Evolutionary conservation across 106 monocot genomes (phyloP).

Genomic region (Allium cepa): DNA sequence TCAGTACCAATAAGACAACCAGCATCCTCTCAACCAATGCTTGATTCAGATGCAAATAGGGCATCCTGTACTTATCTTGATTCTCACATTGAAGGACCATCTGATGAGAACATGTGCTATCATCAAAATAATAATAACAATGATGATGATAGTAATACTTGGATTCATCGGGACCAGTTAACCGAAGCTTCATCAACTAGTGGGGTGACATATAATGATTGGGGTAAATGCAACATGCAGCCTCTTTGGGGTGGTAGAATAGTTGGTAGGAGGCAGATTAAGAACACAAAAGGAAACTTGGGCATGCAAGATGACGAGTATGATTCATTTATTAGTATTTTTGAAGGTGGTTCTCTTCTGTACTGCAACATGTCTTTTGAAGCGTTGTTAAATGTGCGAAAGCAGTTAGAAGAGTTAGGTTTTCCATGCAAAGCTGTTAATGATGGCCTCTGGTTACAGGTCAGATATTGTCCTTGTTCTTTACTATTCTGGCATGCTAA

Average conservation of each 20-base stretch:
- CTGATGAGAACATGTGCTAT: slow-evolving; percentile 46
- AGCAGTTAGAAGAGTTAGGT: slow-evolving; percentile 90
- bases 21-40: slow-evolving; percentile 12
- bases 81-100: slow-evolving; percentile 59
- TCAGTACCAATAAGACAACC: slow-evolving; percentile 10
- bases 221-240: slow-evolving; percentile 46
- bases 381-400: slow-evolving; percentile 77
- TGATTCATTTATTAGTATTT: slow-evolving; percentile 70
- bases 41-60: slow-evolving; percentile 19
- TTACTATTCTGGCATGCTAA: slow-evolving; percentile 1
- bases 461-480: slow-evolving; percentile 7
- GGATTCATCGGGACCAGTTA: slow-evolving; percentile 48
- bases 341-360: slow-evolving; percentile 93
- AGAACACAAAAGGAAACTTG: slow-evolving; percentile 32
- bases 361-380: slow-evolving; percentile 98
- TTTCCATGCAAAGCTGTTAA: slow-evolving; percentile 99
- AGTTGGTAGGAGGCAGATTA: slow-evolving; percentile 52
- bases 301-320: slow-evolving; percentile 55
- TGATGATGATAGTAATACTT: slow-evolving; percentile 37
- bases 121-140: slow-evolving; percentile 34
- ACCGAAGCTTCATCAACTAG: slow-evolving; percentile 20
- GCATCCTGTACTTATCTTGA: slow-evolving; percentile 33
- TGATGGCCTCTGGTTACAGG: slow-evolving; percentile 99
- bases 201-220: slow-evolving; percentile 23
- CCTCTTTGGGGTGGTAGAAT: slow-evolving; percentile 76